Percentiles rank a stretch among this genome's conserved stretches.
Evolutionary conservation across 768 basidiomycete species (phyloP).

Genomic region (Pulveroboletus sp.): DNA sequence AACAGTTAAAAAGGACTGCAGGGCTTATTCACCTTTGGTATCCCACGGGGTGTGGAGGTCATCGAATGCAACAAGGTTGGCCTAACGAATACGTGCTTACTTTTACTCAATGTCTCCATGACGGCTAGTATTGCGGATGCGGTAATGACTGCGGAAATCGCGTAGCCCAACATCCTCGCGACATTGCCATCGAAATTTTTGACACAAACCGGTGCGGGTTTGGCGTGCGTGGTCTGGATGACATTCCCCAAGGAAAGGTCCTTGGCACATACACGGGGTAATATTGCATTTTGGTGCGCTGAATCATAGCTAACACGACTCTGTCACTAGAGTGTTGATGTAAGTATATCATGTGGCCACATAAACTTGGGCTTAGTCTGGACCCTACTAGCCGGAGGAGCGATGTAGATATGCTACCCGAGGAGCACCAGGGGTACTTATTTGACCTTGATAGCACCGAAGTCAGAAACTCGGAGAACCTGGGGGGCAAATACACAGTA

Average conservation of each 20-base stretch:
- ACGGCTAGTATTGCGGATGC: slow-evolving; percentile 43
- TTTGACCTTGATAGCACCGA: slow-evolving; percentile 65
- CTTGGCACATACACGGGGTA: slow-evolving; percentile 70
- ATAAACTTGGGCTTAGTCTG: background rate
- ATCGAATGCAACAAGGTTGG: slow-evolving; percentile 64
- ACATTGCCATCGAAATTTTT: slow-evolving; percentile 60
- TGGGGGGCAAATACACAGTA: slow-evolving; percentile 44
- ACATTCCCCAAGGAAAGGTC: slow-evolving; percentile 50
- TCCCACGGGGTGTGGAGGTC: slow-evolving; percentile 43
- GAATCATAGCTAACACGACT: slow-evolving; percentile 2
- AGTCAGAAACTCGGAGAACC: slow-evolving; percentile 31
- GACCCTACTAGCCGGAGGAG: slow-evolving; percentile 37
- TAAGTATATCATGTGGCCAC: slow-evolving; percentile 21
- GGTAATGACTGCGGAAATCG: slow-evolving; percentile 48
- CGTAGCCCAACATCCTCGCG: slow-evolving; percentile 54
- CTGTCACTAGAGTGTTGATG: slow-evolving; percentile 41
- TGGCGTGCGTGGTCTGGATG: slow-evolving; percentile 50
- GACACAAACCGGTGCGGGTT: slow-evolving; percentile 56
- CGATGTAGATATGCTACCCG: slow-evolving; percentile 35
- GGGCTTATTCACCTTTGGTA: slow-evolving; percentile 47
- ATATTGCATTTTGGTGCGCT: slow-evolving; percentile 12
- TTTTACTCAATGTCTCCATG: background rate
- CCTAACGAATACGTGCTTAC: background rate
- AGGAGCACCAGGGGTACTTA: slow-evolving; percentile 41
- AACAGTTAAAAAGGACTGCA: slow-evolving; percentile 19